Base-by-base conservation (phyloP, 139 green algal species). In the Picochlorum sp. region DNA sequence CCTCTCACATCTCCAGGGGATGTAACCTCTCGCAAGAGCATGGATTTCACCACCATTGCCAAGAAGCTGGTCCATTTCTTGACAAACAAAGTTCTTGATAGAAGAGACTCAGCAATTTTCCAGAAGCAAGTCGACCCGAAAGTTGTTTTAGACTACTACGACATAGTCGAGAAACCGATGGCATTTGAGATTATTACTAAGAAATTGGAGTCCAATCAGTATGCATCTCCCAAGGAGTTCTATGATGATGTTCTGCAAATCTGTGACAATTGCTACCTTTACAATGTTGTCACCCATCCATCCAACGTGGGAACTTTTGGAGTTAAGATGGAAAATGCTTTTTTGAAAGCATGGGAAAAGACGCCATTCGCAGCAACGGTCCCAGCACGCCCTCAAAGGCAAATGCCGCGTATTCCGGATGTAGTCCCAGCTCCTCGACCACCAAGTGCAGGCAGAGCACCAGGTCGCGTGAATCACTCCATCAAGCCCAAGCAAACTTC, bases 241-340 rank as follows among this genome's bases (percentile, higher is more conserved):
- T 74, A 74, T 37, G 22, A 74, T 44, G 67, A 74, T 64, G 56
- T 69, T 35, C 32, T 65, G 51, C 41, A 64, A 53, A 51, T 74
- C 22, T 57, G 55, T 18, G 50, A 61, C 51, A 74, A 74, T 35
- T 74, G 67, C 60, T 52, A 63, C 53, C 28, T 37, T 13, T 74
- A 65, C 59, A 74, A 74, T 33, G 35, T 41, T 12, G 33, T 35
- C 8, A 20, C 20, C 12, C 24, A 59, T 30, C 52, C 44, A 33
- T 14, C n/a, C 12, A 32, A 61, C 33, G 28, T 50, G 0, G 32
- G 55, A 9, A 20, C 20, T 18, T 8, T 39, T 20, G 55, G 55
- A n/a, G 37, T 50, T 10, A 50, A 51, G 25, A 25, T 49, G 6
- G 55, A 61, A 36, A 45, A 49, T 13, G 25, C 10, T 13, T 61